Evolutionary conservation across 495 filamentous ascomycete species (phyloP).

Genomic region (Daldinia concentrica): DNA sequence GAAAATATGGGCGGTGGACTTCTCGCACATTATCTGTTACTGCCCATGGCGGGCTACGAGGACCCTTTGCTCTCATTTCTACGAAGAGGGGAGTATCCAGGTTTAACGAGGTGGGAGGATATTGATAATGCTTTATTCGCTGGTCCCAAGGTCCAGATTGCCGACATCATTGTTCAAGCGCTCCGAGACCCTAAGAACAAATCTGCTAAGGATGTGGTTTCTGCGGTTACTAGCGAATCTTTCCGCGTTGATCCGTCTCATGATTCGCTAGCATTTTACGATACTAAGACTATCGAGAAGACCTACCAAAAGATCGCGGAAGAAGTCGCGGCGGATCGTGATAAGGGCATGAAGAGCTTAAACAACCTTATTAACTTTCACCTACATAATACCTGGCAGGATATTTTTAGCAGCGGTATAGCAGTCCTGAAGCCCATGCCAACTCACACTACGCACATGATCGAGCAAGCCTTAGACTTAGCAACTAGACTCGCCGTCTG

Average conservation of each 20-base stretch:
- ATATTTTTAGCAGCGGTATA: slow-evolving; percentile 76
- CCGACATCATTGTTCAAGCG: slow-evolving; percentile 71
- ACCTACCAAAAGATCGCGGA: slow-evolving; percentile 73
- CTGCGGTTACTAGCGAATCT: slow-evolving; percentile 63
- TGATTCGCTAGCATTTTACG: slow-evolving; percentile 81
- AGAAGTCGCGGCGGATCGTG: slow-evolving; percentile 63
- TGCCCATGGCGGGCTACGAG: slow-evolving; percentile 86
- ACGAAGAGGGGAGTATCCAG: slow-evolving; percentile 75
- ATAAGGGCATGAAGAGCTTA: slow-evolving; percentile 68
- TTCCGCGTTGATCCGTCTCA: slow-evolving; percentile 72
- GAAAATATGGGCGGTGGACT: slow-evolving; percentile 89
- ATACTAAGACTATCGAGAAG: slow-evolving; percentile 63
- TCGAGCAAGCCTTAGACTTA: slow-evolving; percentile 72
- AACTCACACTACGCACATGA: slow-evolving; percentile 74
- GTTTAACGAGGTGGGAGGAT: slow-evolving; percentile 77
- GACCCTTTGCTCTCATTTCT: slow-evolving; percentile 76
- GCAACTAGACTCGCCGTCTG: slow-evolving; percentile 79
- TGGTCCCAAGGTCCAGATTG: slow-evolving; percentile 72
- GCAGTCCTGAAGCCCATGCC: slow-evolving; percentile 80
- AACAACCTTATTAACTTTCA: slow-evolving; percentile 84
- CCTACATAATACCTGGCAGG: slow-evolving; percentile 86
- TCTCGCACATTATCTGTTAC: slow-evolving; percentile 77
- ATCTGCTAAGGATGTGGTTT: slow-evolving; percentile 65
- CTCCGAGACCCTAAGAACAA: slow-evolving; percentile 64
- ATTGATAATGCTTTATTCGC: slow-evolving; percentile 77